Evolutionary conservation across 2,329 filamentous ascomycete genomes (phyloP).

Genomic region (Pseudocercospora fijiensis): DNA sequence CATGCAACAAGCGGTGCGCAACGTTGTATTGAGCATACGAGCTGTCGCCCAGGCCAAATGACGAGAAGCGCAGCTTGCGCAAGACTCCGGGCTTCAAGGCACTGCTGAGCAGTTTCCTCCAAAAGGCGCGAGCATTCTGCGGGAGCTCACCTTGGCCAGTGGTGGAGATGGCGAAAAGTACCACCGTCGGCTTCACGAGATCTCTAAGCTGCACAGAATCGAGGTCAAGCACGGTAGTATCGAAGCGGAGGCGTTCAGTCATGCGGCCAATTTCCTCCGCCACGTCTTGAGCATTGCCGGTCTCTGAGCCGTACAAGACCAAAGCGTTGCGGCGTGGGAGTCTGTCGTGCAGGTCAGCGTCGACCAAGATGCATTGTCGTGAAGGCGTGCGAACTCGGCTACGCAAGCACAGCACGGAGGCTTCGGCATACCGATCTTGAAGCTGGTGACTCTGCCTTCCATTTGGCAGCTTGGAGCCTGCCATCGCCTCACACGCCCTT

Average conservation of each 20-base stretch:
- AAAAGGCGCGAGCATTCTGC: slow-evolving; percentile 76
- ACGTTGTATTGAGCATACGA: slow-evolving; percentile 95
- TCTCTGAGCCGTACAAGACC: slow-evolving; percentile 91
- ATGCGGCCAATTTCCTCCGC: slow-evolving; percentile 78
- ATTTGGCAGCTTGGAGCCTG: slow-evolving; percentile 11
- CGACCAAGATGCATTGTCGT: background rate
- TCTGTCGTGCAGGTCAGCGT: background rate
- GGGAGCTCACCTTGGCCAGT: slow-evolving; percentile 95
- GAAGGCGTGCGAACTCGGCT: background rate
- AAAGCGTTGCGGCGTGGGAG: slow-evolving; percentile 53
- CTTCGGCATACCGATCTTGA: slow-evolving; percentile 9
- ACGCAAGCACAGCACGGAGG: background rate
- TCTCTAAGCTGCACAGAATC: slow-evolving; percentile 66
- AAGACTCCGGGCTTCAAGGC: slow-evolving; percentile 72
- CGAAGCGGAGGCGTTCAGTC: slow-evolving; percentile 75
- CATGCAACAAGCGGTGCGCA: slow-evolving; percentile 83
- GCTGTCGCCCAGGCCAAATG: slow-evolving; percentile 90
- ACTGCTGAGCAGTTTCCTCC: slow-evolving; percentile 79
- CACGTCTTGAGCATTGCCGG: slow-evolving; percentile 87
- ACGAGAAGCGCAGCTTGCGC: slow-evolving; percentile 68
- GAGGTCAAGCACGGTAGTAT: slow-evolving; percentile 72
- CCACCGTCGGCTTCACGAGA: slow-evolving; percentile 52
- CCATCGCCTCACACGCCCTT: slow-evolving; percentile 20
- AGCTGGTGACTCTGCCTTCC: slow-evolving; percentile 15
- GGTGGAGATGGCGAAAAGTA: slow-evolving; percentile 83